Base-by-base conservation (phyloP, 2,329 filamentous ascomycete species). In the Endocalyx cinctus region DNA sequence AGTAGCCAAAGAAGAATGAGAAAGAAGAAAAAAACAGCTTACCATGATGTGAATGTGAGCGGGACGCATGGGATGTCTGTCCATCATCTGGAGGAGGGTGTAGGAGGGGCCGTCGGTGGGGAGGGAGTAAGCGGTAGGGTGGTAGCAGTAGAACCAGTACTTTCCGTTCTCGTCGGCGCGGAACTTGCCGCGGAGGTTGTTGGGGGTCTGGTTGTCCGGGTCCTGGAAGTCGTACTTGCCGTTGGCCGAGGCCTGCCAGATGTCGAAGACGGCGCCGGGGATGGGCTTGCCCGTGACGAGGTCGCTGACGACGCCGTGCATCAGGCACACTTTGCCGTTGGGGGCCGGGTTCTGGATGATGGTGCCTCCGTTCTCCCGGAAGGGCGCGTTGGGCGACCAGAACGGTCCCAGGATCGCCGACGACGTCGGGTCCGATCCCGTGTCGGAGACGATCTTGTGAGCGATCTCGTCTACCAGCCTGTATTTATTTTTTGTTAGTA, bases 151-250 rank as follows among this genome's bases (percentile, higher is more conserved):
- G 62, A 84, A 81, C 63, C 69, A 73, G 63, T 81, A 84, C 57
- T 79, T 72, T 48, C 83, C 83, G 42, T 86, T 72, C 48, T 73
- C 72, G 58, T 85, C 74, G 43, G 79, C 76, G 48, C 71, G 73
- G 69, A 87, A 87, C 66, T 86, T 87, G 57, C 83, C 83, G 27
- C 83, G 75, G 26, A 87, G 70, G 68, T 87, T 87, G 72, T 86
- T 83, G 54, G 77, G 75, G 31, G 65, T 63, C 67, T 86, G 82
- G 63, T 77, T 78, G 36, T 79, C 72, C 1, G 80, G 81, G 59
- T 87, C 83, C 60, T 84, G 80, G 70, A 83, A 78, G 54, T 85
- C 81, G 67, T 87, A 87, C 56, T 81, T 79, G 58, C 82, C 82
- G 64, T 86, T 87, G 58, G 79, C 69, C 45, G 75, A 82, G 31